Conservation (phyloP, 495 filamentous ascomycete species). For the Neurospora pannonica region DNA sequence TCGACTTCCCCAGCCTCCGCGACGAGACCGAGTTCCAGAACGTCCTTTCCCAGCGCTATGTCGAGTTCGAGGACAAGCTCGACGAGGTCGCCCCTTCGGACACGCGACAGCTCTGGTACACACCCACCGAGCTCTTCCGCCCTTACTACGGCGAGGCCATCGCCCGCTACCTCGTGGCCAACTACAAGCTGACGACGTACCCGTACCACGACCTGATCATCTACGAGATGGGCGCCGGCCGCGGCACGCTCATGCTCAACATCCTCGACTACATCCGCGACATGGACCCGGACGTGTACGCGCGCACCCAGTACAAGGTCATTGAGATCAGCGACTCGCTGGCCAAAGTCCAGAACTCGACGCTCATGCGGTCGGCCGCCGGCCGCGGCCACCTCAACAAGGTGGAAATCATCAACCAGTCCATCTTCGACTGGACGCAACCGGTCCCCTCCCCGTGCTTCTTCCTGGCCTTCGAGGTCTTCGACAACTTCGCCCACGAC, state of each 20-base stretch:
- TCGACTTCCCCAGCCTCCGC: slow-evolving; percentile 70
- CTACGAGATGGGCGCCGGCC: slow-evolving; percentile 97
- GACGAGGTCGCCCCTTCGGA: slow-evolving; percentile 57
- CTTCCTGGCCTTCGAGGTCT: slow-evolving; percentile 96
- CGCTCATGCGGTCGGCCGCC: slow-evolving; percentile 53
- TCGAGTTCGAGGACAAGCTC: slow-evolving; percentile 78
- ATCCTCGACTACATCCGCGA: slow-evolving; percentile 94
- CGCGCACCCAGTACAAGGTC: slow-evolving; percentile 85
- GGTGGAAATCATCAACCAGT: slow-evolving; percentile 88
- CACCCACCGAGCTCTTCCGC: slow-evolving; percentile 91
- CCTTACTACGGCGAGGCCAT: slow-evolving; percentile 97
- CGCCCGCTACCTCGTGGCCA: slow-evolving; percentile 83
- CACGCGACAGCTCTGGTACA: slow-evolving; percentile 94
- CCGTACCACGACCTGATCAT: slow-evolving; percentile 96
- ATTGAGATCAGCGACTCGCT: slow-evolving; percentile 86
- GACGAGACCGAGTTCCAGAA: slow-evolving; percentile 78
- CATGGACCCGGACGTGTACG: slow-evolving; percentile 83
- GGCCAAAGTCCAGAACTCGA: slow-evolving; percentile 64
- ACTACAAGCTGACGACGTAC: slow-evolving; percentile 89
- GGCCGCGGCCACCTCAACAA: slow-evolving; percentile 66
- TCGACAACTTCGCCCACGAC: slow-evolving; percentile 98
- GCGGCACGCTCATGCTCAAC: slow-evolving; percentile 96
- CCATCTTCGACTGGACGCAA: slow-evolving; percentile 86
- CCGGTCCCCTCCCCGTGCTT: slow-evolving; percentile 87
- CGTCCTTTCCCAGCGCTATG: slow-evolving; percentile 68